phyloP scores from a whole-genome alignment of 1,284 basidiomycete genomes.

The Ustilago crameri region DNA sequence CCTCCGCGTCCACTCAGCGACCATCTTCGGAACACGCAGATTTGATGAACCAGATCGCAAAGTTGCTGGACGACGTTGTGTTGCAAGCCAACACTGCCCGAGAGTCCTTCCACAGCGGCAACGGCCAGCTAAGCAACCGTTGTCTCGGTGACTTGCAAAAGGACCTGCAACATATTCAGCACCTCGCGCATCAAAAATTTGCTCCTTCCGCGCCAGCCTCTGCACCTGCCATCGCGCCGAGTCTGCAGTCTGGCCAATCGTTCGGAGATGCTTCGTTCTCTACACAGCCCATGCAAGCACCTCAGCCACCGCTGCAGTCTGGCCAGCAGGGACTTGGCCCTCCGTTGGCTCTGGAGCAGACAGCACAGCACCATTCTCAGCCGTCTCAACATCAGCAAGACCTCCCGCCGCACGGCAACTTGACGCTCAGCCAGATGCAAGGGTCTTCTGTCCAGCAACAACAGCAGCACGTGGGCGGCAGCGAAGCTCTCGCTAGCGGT shows the following conservation, averaged over 20 bases:
- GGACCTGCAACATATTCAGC: slow-evolving; percentile 52
- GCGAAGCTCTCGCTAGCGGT: slow-evolving; percentile 18
- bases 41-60: slow-evolving; percentile 52
- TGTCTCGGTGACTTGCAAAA: slow-evolving; percentile 57
- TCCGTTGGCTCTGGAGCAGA: slow-evolving; percentile 26
- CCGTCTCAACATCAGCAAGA: slow-evolving; percentile 22
- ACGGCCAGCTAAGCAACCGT: slow-evolving; percentile 51
- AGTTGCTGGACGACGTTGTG: slow-evolving; percentile 53
- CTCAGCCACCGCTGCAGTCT: slow-evolving; percentile 13
- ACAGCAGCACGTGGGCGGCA: slow-evolving; percentile 9
- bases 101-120: slow-evolving; percentile 54
- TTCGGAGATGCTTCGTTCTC: slow-evolving; percentile 15
- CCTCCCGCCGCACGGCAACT: slow-evolving; percentile 9
- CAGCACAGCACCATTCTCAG: slow-evolving; percentile 18
- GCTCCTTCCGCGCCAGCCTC: slow-evolving; percentile 17
- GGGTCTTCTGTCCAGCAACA: slow-evolving; percentile 1
- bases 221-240: slow-evolving; percentile 8
- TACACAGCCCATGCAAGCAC: slow-evolving; percentile 9
- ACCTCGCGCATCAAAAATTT: slow-evolving; percentile 52
- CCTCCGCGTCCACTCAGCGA: slow-evolving; percentile 23
- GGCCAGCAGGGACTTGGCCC: slow-evolving; percentile 11
- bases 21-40: slow-evolving; percentile 21
- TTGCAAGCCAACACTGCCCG: slow-evolving; percentile 55
- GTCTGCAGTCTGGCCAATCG: slow-evolving; percentile 15
- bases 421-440: slow-evolving; percentile 38